Base-by-base conservation (phyloP, 2,329 filamentous ascomycete species). In the Hysterium pulicare region DNA sequence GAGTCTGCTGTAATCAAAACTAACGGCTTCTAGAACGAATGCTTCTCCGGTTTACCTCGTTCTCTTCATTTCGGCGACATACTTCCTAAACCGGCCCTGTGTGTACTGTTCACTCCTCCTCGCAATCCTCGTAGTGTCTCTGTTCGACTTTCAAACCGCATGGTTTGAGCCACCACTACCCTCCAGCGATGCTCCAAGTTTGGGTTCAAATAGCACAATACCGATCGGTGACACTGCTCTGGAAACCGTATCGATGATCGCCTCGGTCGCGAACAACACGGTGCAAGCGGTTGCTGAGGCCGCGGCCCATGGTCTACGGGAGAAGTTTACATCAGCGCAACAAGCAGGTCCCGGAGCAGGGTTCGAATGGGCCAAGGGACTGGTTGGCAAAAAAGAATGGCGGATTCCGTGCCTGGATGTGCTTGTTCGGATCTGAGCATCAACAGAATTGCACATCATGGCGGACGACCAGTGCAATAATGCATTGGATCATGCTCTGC, bases 31-130 rank as follows among this genome's bases (percentile, higher is more conserved):
- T 48, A 71, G 71, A 40, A 73, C 69, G 21, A 71, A 72, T 48
- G 69, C 71, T 22, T 71, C 71, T 4, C 72, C 73, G 9, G 62
- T 75, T 49, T 76, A 75, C 58, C 67, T 74, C 47, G 53, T 73
- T 48, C 68, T 74, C 61, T 75, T 75, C 62, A 67, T 98, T 73
- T 78, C 89, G 52, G 89, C 90, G 68, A 95, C 90, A 52, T 97
- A 95, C 76, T 87, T 95, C 71, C 83, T 98, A 58, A 95, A 96
- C 72, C 84, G 91, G 42, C 93, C 93, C 41, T 98, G 93, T 74
- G 85, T 95, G 57, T 98, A 98, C 78, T 98, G 93, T 79, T 95
- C 90, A 47, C 83, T 96, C 48, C 85, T 98, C 41, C 87, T 98
- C 37, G 79, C 95, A 52, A 90, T 97, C 57, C 88, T 98, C 55